A percentile compares a stretch with the other conserved stretches of the same genome.
These are phyloP conservation scores for barley (Hordeum vulgare) DNA, from an alignment of 176 grass and related monocot species.

Conservation along the genomic window MorexV3_pseudomolecules_assembly NC_058520.1:322825162-322825661, in stretches of 20 bases:
- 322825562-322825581: slow-evolving; percentile 11
- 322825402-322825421: slow-evolving; percentile 7
- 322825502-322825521: background rate
- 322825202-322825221: background rate
- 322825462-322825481: background rate
- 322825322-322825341: background rate
- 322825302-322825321: background rate
- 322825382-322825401: slow-evolving; percentile 1
- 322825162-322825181: background rate
- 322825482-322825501: background rate
- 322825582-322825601: slow-evolving; percentile 16
- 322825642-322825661: slow-evolving; percentile 32
- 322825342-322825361: background rate
- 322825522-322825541: background rate
- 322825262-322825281: background rate
- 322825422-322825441: slow-evolving; percentile 6
- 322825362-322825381: background rate
- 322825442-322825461: background rate
- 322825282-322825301: background rate
- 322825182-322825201: background rate
- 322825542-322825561: slow-evolving; percentile 6
- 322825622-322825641: background rate
- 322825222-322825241: background rate
- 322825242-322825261: background rate
- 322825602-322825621: background rate